Conservation (phyloP, 805 yeast genomes). For the Candida caryicola region DNA sequence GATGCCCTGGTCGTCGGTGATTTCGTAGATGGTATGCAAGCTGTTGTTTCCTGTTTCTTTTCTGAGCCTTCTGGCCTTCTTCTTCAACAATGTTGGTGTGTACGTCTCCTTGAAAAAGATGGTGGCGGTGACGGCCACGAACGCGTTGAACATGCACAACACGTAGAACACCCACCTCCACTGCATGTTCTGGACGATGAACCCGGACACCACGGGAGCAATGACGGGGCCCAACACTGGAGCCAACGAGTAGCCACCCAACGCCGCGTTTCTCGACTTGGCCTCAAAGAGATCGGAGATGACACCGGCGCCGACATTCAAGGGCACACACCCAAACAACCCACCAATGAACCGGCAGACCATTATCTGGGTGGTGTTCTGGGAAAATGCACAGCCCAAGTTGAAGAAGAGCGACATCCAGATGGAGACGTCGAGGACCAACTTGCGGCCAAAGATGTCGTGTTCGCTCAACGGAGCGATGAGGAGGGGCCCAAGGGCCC, state of each 20-base stretch:
- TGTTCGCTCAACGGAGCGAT: conserved; percentile 69
- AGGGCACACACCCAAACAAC: conserved; percentile 63
- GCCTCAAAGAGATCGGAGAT: conserved; percentile 60
- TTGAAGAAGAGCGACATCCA: conserved; percentile 49
- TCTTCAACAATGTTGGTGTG: conserved; percentile 49
- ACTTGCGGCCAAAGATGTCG: conserved; percentile 51
- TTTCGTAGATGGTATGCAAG: conserved; percentile 60
- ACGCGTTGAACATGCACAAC: conserved; percentile 56
- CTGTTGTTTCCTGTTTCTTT: conserved; percentile 53
- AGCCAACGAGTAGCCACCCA: conserved; percentile 57
- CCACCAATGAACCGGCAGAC: conserved; percentile 64
- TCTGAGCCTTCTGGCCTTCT: conserved; percentile 47
- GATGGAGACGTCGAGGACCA: conserved; percentile 52
- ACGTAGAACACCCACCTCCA: conserved; percentile 74
- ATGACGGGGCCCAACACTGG: conserved; percentile 71
- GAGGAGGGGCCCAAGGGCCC: conserved; percentile 65
- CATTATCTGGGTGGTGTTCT: conserved; percentile 56
- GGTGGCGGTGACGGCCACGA: conserved; percentile 44
- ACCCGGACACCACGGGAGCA: conserved; percentile 61
- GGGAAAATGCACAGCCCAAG: conserved; percentile 60
- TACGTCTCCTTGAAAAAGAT: conserved; percentile 56
- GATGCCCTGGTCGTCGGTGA: conserved; percentile 48
- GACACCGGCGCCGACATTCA: conserved; percentile 68
- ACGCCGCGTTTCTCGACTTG: conserved; percentile 50
- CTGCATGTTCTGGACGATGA: conserved; percentile 44